These are phyloP conservation scores for Entomortierella parvispora DNA, from an alignment of 192 early-diverging fungal species.

Conservation along the genomic window DNA sequence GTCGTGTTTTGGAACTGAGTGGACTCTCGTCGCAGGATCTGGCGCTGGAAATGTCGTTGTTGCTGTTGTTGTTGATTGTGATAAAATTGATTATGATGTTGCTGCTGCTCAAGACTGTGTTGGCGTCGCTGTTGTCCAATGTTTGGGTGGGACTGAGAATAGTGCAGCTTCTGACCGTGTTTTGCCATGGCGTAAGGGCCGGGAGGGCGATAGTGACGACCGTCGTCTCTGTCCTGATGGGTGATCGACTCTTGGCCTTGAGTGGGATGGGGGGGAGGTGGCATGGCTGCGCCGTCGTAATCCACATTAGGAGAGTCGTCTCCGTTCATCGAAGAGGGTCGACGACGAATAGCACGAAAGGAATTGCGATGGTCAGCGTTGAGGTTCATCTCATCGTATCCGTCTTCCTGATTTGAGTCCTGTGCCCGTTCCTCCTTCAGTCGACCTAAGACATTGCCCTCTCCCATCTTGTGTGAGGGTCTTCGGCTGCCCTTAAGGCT, in stretches of 20 bases:
- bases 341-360: conserved; percentile 25
- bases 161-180: conserved; percentile 33
- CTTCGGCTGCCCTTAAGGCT: conserved; percentile 9
- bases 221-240: conserved; percentile 25
- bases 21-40: conserved; percentile 19
- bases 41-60: conserved; percentile 16
- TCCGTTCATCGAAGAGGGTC: conserved; percentile 14
- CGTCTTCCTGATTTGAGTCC: background rate
- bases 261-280: background rate
- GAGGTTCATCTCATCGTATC: background rate
- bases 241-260: conserved; percentile 25
- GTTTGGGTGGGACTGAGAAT: conserved; percentile 48
- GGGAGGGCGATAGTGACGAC: conserved; percentile 10
- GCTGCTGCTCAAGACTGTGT: conserved; percentile 42
- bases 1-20: conserved; percentile 3
- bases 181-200: conserved; percentile 6
- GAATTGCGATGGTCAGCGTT: background rate
- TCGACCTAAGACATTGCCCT: conserved; percentile 2
- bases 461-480: conserved; percentile 15
- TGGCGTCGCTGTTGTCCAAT: conserved; percentile 42
- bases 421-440: conserved; percentile 10
- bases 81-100: conserved; percentile 12
- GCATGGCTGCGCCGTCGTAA: conserved; percentile 19
- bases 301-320: conserved; percentile 44
- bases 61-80: background rate